A percentile compares a stretch with the other conserved stretches of the same genome.
Evolutionary conservation across 2,329 filamentous ascomycete species (phyloP).

Genomic region (Talaromyces sp.): DNA sequence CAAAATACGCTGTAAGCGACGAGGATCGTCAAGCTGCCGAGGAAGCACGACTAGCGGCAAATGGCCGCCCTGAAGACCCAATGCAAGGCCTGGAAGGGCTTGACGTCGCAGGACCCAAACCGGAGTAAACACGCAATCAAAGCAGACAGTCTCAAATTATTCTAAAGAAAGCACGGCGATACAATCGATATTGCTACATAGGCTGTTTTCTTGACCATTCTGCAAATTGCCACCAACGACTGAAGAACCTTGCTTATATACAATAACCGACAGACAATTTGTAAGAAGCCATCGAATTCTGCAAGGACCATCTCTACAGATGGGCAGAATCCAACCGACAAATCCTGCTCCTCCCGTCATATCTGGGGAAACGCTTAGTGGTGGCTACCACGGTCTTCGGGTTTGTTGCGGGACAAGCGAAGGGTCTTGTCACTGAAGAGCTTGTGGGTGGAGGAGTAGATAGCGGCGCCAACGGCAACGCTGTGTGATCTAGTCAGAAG

Average conservation of each 20-base stretch:
- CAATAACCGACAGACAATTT: constrained; percentile 16
- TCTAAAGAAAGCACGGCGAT: constrained; percentile 21
- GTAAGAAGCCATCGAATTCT: constrained; percentile 14
- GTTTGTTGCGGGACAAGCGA: constrained; percentile 71
- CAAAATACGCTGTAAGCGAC: constrained; percentile 78
- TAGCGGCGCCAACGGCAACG: constrained; percentile 69
- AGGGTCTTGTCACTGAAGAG: constrained; percentile 87
- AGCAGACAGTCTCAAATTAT: constrained; percentile 11
- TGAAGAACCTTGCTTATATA: constrained; percentile 17
- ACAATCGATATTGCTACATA: constrained; percentile 18
- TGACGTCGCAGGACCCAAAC: constrained; percentile 89
- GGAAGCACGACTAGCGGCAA: constrained; percentile 50
- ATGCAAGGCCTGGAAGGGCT: constrained; percentile 95
- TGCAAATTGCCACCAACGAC: constrained; percentile 7
- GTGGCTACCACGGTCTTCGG: constrained; percentile 31
- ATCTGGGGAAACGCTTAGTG: constrained; percentile 7
- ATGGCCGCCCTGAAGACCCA: constrained; percentile 66
- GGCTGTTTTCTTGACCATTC: constrained; percentile 9
- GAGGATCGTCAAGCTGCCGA: constrained; percentile 67
- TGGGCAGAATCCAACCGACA: constrained; percentile 2
- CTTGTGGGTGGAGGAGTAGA: constrained; percentile 80
- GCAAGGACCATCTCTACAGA: constrained; percentile 15
- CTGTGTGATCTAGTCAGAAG: constrained; percentile 32
- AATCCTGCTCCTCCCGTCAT: constrained; percentile 7
- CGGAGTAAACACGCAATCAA: constrained; percentile 50